Evolutionary conservation across 257 asterid species (phyloP).

Genomic region (Lavandula angustifolia): DNA sequence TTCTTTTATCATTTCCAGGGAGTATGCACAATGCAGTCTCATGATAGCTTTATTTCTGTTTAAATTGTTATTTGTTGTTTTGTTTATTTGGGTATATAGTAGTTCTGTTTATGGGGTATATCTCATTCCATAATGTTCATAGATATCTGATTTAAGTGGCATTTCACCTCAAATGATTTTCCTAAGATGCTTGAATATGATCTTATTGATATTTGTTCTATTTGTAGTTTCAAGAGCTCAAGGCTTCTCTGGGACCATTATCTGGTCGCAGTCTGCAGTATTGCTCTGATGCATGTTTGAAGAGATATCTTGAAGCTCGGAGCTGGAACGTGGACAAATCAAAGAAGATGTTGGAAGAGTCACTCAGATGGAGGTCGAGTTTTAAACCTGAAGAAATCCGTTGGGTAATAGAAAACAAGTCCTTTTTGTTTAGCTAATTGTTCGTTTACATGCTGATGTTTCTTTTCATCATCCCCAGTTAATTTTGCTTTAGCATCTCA

Average conservation of each 20-base stretch:
- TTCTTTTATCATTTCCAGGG: background rate
- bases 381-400: constrained; percentile 94
- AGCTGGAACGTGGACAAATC: constrained; percentile 84
- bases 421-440: constrained; percentile 1
- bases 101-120: background rate
- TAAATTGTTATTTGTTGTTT: background rate
- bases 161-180: background rate
- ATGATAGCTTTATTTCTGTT: background rate
- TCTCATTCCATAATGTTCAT: background rate
- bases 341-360: constrained; percentile 87
- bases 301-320: constrained; percentile 83
- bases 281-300: constrained; percentile 78
- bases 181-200: background rate
- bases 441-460: constrained; percentile 1
- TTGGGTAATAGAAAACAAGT: constrained; percentile 59
- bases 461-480: background rate
- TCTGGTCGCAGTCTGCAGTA: constrained; percentile 65
- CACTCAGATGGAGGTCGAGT: constrained; percentile 83
- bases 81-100: constrained; percentile 2
- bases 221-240: constrained; percentile 72
- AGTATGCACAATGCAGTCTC: background rate
- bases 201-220: constrained; percentile 15
- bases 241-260: constrained; percentile 69
- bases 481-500: constrained; percentile 13
- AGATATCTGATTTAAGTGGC: background rate